These are phyloP conservation scores for Lentinula sp. DNA, from an alignment of 768 basidiomycete species.

Conservation along the genomic window DNA sequence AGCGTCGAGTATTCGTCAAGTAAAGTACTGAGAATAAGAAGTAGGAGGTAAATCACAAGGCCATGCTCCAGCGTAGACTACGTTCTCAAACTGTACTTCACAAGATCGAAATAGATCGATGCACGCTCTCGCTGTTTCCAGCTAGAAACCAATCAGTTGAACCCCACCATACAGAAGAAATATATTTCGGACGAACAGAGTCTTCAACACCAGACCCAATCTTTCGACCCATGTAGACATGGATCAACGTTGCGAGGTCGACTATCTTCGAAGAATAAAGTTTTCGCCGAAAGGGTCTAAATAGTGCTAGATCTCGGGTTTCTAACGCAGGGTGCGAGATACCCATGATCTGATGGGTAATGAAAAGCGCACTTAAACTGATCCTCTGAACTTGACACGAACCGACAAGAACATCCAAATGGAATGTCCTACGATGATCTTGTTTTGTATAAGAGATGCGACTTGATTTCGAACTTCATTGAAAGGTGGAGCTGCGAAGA, in stretches of 20 bases:
- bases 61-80: slow-evolving; percentile 40
- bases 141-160: slow-evolving; percentile 21
- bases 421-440: slow-evolving; percentile 50
- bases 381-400: slow-evolving; percentile 12
- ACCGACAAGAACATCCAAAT: slow-evolving; percentile 52
- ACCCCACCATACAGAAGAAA: background rate
- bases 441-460: slow-evolving; percentile 33
- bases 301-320: slow-evolving; percentile 52
- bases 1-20: slow-evolving; percentile 9
- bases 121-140: slow-evolving; percentile 43
- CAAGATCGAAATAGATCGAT: slow-evolving; percentile 49
- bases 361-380: background rate
- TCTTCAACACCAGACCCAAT: slow-evolving; percentile 37
- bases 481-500: slow-evolving; percentile 39
- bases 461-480: slow-evolving; percentile 39
- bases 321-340: slow-evolving; percentile 44
- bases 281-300: slow-evolving; percentile 41
- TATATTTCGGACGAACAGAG: slow-evolving; percentile 31
- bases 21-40: slow-evolving; percentile 26
- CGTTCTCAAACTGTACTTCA: slow-evolving; percentile 41
- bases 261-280: slow-evolving; percentile 30
- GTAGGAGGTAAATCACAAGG: slow-evolving; percentile 41
- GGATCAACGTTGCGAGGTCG: slow-evolving; percentile 34
- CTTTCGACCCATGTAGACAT: slow-evolving; percentile 38
- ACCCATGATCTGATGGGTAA: slow-evolving; percentile 36